Evolutionary conservation across 1,284 basidiomycete species (phyloP).

Genomic region (Termitomyces sp.): DNA sequence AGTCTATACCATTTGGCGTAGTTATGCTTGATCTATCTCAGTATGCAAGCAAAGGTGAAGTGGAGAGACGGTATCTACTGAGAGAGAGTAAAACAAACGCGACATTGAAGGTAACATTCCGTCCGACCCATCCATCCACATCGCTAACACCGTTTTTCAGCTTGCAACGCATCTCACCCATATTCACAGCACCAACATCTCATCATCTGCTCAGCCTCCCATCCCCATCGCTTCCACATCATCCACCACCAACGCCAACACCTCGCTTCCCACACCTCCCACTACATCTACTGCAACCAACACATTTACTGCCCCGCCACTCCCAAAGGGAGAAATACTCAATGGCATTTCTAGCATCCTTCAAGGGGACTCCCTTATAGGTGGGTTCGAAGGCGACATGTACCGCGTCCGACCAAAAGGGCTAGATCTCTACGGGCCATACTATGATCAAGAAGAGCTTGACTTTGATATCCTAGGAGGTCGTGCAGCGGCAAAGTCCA

Average conservation of each 20-base stretch:
- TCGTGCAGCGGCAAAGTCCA: slow-evolving; percentile 6
- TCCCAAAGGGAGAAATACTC: slow-evolving; percentile 67
- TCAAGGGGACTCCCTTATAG: slow-evolving; percentile 21
- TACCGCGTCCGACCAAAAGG: slow-evolving; percentile 47
- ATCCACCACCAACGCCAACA: not conserved
- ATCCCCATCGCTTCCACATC: not conserved
- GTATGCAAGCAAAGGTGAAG: slow-evolving; percentile 59
- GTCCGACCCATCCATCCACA: not conserved
- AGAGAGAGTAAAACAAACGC: slow-evolving; percentile 77
- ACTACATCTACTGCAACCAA: slow-evolving; percentile 50
- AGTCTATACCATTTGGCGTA: slow-evolving; percentile 54
- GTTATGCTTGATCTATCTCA: slow-evolving; percentile 72
- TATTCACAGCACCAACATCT: not conserved
- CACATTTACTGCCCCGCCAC: slow-evolving; percentile 58
- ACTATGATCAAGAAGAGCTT: slow-evolving; percentile 30
- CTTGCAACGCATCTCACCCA: slow-evolving; percentile 42
- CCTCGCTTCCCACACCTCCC: slow-evolving; percentile 20
- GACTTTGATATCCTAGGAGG: slow-evolving; percentile 30
- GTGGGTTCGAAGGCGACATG: slow-evolving; percentile 40
- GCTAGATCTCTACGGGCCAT: slow-evolving; percentile 43
- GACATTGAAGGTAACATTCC: slow-evolving; percentile 51
- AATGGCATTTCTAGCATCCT: slow-evolving; percentile 56
- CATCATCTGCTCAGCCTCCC: not conserved
- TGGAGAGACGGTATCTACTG: slow-evolving; percentile 68
- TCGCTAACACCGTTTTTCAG: slow-evolving; percentile 25